Percentiles rank a stretch among this genome's conserved stretches.
These are phyloP conservation scores for Globisporangium rhizosaccharum DNA, from an alignment of 352 stramenopile species.

Conservation along the genomic window DNA sequence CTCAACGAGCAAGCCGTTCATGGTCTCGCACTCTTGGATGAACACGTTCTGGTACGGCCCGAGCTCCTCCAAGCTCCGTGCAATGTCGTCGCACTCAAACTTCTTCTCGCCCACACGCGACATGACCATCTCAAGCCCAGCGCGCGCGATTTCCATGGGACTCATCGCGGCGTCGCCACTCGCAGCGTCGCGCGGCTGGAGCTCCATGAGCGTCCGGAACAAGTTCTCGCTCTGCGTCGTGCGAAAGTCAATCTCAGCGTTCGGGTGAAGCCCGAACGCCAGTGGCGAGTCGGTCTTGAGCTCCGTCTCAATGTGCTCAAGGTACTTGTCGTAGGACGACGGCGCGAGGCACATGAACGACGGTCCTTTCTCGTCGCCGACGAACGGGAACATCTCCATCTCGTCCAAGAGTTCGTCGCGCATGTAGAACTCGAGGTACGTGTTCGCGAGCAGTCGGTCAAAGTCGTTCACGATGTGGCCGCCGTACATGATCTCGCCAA, in stretches of 20 bases:
- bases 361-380: constrained; percentile 94
- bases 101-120: constrained; percentile 95
- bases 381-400: constrained; percentile 98
- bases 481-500: constrained; percentile 97
- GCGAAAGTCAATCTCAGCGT: constrained; percentile 98
- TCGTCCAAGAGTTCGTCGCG: constrained; percentile 96
- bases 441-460: constrained; percentile 92
- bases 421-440: constrained; percentile 98
- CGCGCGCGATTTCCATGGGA: constrained; percentile 90
- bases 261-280: constrained; percentile 96
- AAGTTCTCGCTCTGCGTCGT: constrained; percentile 95
- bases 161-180: constrained; percentile 87
- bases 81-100: constrained; percentile 96
- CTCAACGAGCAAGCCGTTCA: constrained; percentile 94
- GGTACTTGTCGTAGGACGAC: constrained; percentile 96
- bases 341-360: constrained; percentile 93
- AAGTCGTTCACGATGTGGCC: constrained; percentile 97
- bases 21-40: constrained; percentile 97
- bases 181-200: constrained; percentile 90
- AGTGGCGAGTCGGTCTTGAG: constrained; percentile 96
- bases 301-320: constrained; percentile 96
- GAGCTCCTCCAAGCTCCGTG: constrained; percentile 91
- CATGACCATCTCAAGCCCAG: constrained; percentile 90
- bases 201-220: constrained; percentile 94
- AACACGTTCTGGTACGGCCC: constrained; percentile 97